Evolutionary conservation across 768 basidiomycete species (phyloP).

Genomic region (Kwoniella sp.): DNA sequence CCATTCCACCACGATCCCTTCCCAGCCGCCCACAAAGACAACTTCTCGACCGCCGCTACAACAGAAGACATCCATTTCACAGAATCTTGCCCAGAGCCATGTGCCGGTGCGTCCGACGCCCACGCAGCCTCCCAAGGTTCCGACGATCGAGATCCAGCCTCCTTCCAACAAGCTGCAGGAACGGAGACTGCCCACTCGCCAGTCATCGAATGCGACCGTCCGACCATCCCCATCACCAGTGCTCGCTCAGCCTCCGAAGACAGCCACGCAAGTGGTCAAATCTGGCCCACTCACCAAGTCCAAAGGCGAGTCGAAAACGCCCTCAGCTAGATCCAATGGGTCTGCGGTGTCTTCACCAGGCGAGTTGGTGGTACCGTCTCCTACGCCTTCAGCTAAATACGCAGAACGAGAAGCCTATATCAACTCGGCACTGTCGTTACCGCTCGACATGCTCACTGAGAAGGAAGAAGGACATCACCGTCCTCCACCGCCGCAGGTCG

Average conservation of each 20-base stretch:
- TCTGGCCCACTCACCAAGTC: background rate
- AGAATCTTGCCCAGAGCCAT: background rate
- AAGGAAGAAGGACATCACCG: background rate
- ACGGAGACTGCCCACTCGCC: background rate
- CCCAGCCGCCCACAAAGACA: slow-evolving; percentile 1
- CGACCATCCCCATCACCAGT: slow-evolving; percentile 21
- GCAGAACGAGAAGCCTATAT: slow-evolving; percentile 39
- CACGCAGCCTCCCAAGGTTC: slow-evolving; percentile 1
- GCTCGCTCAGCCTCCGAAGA: slow-evolving; percentile 6
- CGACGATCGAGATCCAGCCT: slow-evolving; percentile 13
- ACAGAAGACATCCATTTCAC: slow-evolving; percentile 1
- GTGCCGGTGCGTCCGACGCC: background rate
- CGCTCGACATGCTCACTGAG: slow-evolving; percentile 32
- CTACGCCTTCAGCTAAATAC: slow-evolving; percentile 21
- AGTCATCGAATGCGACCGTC: background rate
- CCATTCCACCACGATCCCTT: background rate
- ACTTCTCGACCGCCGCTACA: slow-evolving; percentile 1
- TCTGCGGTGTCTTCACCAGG: slow-evolving; percentile 4
- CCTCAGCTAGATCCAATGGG: background rate
- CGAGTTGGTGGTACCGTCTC: slow-evolving; percentile 10
- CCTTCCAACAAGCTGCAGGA: slow-evolving; percentile 1
- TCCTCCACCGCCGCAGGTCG: background rate
- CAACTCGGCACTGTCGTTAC: slow-evolving; percentile 33
- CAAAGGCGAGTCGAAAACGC: background rate
- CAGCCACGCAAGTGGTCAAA: background rate